Evolutionary conservation across 2,329 filamentous ascomycete genomes (phyloP).

Genomic region (Claviceps africana): DNA sequence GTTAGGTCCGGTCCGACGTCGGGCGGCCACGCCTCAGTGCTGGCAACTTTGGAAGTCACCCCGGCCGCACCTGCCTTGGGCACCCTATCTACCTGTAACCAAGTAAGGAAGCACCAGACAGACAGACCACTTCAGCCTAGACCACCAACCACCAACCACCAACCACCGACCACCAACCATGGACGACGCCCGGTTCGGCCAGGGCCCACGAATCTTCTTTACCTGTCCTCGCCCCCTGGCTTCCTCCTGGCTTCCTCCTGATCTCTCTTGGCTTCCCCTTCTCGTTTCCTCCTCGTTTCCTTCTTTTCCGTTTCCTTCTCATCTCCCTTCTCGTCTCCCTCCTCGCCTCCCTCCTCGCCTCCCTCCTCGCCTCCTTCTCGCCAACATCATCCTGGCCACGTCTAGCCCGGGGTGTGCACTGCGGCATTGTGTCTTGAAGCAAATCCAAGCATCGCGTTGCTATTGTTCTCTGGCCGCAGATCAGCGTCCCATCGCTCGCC

Average conservation of each 20-base stretch:
- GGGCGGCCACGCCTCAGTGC: background rate
- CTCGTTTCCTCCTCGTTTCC: no score
- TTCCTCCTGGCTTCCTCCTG: background rate
- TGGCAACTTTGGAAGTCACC: background rate
- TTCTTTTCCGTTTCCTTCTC: no score
- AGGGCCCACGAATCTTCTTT: background rate
- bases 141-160: no score
- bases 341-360: no score
- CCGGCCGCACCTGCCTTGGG: background rate
- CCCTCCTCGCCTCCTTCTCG: background rate
- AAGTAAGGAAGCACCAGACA: no score
- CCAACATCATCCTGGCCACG: background rate
- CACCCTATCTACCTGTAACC: no score
- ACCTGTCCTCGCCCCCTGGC: background rate
- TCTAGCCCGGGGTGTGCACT: background rate
- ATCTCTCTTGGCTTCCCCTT: no score
- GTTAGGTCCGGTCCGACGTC: background rate
- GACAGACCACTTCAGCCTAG: no score
- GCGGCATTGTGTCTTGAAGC: background rate
- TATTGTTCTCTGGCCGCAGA: conserved; percentile 2
- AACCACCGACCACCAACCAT: no score
- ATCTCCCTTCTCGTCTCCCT: no score
- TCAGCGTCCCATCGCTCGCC: background rate
- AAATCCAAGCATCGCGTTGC: background rate
- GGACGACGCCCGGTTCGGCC: background rate